Evolutionary conservation across 345 rosid genomes (phyloP), one percentile per base, ranked within the genome.

Genomic region (Ceriops tagal): DNA sequence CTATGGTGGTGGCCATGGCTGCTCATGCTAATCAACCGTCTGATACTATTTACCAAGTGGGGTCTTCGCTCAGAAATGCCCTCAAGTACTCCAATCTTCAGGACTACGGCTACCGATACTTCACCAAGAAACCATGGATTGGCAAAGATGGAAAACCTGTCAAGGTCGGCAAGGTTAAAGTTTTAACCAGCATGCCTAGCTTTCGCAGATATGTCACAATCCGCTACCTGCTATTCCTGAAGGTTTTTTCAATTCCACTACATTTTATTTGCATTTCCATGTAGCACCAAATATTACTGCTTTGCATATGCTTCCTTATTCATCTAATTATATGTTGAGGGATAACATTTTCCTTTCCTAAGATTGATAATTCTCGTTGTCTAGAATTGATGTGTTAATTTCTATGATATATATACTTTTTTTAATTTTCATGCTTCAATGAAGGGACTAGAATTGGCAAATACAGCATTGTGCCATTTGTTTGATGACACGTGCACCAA

Each of bases 131-230:
- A 32, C 97, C 99, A 8, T 92, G 96, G 97, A 79, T 81, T 49
- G 80, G 86, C 62, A 92, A 95, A 55, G 89, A 92, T 18, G 99
- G 99, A 1, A 89, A 87, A 66, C 80, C 84, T 0, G 84, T 95
- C 7, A 80, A 7, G 3, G 93, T 89, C 26, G 76, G 75, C 28
- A 83, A 67, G n/a, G 8, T 88, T 7, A 85, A 70, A 20, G 71
- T 89, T 0, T 34, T 92, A 20, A 30, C 28, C 39, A 83, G 77
- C 77, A 95, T 92, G 96, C 52, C 75, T 65, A 92, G 89, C 81
- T 95, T 95, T 85, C 89, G 73, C 34, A 75, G 80, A 78, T 88
- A 88, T 75, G 86, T 95, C 88, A 73, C 92, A 1, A 5, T 88
- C 22, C 93, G 86, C 27, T 95, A 89, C 85, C n/a, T 68, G 24